These are phyloP conservation scores for Chondrostereum purpureum DNA, from an alignment of 1,284 basidiomycete species.

Conservation along the genomic window DNA sequence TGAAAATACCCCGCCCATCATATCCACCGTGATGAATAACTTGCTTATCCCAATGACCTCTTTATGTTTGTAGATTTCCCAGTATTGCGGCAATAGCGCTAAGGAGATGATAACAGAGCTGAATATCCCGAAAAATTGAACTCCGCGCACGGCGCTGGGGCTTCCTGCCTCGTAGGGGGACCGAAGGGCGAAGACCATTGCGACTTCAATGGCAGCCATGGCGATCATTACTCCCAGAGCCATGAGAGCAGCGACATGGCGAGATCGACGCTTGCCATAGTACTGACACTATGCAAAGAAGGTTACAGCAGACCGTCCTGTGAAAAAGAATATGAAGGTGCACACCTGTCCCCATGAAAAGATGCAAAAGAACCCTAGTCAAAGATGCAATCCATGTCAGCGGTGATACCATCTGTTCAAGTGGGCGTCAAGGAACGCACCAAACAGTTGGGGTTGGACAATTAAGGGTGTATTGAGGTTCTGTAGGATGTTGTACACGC, in stretches of 20 bases:
- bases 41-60: constrained; percentile 74
- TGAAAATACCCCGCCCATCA: constrained; percentile 67
- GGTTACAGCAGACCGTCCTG: background rate
- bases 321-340: background rate
- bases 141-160: constrained; percentile 40
- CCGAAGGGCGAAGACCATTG: constrained; percentile 49
- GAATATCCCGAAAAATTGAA: constrained; percentile 61
- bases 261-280: constrained; percentile 42
- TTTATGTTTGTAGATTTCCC: constrained; percentile 63
- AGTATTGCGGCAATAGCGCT: constrained; percentile 59
- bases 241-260: constrained; percentile 21
- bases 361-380: constrained; percentile 1
- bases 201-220: constrained; percentile 54
- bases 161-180: constrained; percentile 20
- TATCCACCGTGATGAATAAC: constrained; percentile 66
- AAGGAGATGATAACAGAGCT: constrained; percentile 54
- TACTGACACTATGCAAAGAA: constrained; percentile 27
- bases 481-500: constrained; percentile 63
- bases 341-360: constrained; percentile 12
- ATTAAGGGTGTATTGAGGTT: constrained; percentile 70
- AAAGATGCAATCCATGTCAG: too few species aligned
- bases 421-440: constrained; percentile 16
- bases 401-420: too few species aligned
- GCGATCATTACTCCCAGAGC: constrained; percentile 32
- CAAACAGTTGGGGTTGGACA: constrained; percentile 72